These are phyloP conservation scores for Xylaria acuta DNA, from an alignment of 495 filamentous ascomycete species.

Conservation along the genomic window DNA sequence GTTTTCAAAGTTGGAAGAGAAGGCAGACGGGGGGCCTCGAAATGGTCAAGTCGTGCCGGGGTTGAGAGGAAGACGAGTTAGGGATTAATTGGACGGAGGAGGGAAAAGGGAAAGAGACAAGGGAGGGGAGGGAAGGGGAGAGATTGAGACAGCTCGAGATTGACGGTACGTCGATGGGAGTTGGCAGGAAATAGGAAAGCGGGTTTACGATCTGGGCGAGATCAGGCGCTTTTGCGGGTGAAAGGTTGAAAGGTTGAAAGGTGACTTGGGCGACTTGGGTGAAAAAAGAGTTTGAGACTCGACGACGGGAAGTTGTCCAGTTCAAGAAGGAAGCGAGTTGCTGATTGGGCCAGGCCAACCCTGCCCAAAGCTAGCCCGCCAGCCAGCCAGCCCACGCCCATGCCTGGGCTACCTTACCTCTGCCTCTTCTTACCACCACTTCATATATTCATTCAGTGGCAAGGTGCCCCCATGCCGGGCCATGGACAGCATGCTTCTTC, in stretches of 20 bases:
- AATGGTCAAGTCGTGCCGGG: not conserved
- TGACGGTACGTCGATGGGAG: constrained; percentile 8
- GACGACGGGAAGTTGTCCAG: constrained; percentile 20
- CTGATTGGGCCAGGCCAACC: constrained; percentile 25
- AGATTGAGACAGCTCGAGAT: constrained; percentile 4
- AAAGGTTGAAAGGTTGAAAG: not conserved
- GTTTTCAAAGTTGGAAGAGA: not conserved
- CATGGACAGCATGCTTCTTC: too few relatives aligned
- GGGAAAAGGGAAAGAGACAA: not conserved
- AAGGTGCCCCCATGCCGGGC: not conserved
- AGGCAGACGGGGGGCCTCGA: not conserved
- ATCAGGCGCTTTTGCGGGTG: constrained; percentile 14
- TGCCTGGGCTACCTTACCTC: too few relatives aligned
- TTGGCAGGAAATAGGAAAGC: constrained; percentile 2
- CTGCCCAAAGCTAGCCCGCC: constrained; percentile 1
- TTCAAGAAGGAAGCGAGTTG: constrained; percentile 29
- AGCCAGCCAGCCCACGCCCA: not conserved
- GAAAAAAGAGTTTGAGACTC: constrained; percentile 24
- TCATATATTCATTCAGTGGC: not conserved
- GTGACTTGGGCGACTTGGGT: constrained; percentile 4
- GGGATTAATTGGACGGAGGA: not conserved
- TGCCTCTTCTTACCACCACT: not conserved
- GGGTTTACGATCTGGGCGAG: constrained; percentile 2
- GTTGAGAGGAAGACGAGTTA: constrained; percentile 11
- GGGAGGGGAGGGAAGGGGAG: not conserved